Base-by-base conservation (phyloP, 257 asterid species). In the Handroanthus guayacan region DNA sequence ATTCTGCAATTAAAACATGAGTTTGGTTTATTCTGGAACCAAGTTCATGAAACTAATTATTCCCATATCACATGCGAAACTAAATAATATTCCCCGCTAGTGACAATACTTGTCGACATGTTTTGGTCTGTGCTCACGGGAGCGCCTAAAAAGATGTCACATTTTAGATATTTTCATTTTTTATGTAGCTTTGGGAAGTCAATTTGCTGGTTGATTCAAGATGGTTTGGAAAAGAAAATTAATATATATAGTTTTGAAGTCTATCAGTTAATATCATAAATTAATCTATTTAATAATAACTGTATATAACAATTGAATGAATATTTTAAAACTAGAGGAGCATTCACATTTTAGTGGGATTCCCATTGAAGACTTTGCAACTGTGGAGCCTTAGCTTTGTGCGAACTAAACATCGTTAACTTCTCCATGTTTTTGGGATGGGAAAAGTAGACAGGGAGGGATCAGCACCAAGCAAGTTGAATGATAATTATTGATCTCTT, bases 51-150 rank as follows among this genome's bases (percentile, higher is more conserved):
- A 41, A 41, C 34, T 69, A 43, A 64, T 50, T 45, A 78, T 41
- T 25, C 41, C 55, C 43, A 45, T 57, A 56, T 72, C 64, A 75
- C 67, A 72, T 70, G 81, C 51, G 56, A 36, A 58, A 75, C 78
- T 38, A 69, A 79, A 16, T 54, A 61, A 75, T 69, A 80, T 75
- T 69, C 83, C 69, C 57, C 4, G 31, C 52, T 38, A 74, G 74
- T 55, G 38, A 41, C 43, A 11, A 38, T 5, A 75, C 14, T 51
- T 74, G 39, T 61, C 39, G 77, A 63, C 74, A 39, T 69, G 48
- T 34, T 65, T 44, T 11, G 58, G 36, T 3, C 9, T 5, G 41
- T 45, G 41, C 39, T 67, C 72, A 45, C 37, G 58, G 72, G 72
- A 1, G 7, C 6, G 3, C 7, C 6, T 52, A 52, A 1, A 14